These are phyloP conservation scores for Metschnikowia cubensis DNA, from an alignment of 805 yeast species.

Conservation along the genomic window DNA sequence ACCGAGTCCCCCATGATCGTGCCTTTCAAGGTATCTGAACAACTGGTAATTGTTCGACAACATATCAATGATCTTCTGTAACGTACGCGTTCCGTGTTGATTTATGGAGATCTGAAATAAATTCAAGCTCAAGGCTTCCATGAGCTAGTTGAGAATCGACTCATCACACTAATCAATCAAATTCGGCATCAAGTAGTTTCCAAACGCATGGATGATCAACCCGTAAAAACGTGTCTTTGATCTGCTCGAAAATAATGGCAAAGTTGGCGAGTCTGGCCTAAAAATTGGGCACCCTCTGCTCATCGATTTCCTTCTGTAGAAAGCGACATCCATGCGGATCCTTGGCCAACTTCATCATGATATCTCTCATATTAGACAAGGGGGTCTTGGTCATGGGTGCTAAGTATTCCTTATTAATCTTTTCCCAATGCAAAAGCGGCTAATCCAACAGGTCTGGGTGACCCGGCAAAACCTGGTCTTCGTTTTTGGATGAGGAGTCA, in stretches of 20 bases:
- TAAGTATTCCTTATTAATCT: constrained; percentile 42
- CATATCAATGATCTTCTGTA: constrained; percentile 71
- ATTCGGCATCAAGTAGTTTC: constrained; percentile 74
- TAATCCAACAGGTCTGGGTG: background rate
- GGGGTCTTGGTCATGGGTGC: constrained; percentile 43
- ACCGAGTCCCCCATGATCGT: no score
- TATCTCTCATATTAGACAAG: constrained; percentile 45
- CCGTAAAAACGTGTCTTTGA: constrained; percentile 57
- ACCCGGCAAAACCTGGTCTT: background rate
- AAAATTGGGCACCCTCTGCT: constrained; percentile 29
- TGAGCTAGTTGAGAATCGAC: constrained; percentile 51
- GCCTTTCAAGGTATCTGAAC: no score
- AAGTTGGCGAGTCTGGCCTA: constrained; percentile 43
- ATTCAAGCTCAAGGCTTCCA: constrained; percentile 52
- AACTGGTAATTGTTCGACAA: constrained; percentile 56
- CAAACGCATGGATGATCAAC: constrained; percentile 75
- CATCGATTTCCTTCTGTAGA: constrained; percentile 66
- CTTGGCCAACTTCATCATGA: constrained; percentile 58
- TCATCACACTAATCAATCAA: constrained; percentile 56
- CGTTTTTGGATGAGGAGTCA: constrained; percentile 9
- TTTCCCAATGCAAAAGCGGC: constrained; percentile 8
- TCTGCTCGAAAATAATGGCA: constrained; percentile 53
- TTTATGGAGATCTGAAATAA: constrained; percentile 63
- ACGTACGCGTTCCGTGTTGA: constrained; percentile 81
- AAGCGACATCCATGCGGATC: constrained; percentile 82